A percentile compares a stretch with the other conserved stretches of the same genome.
Conservation (phyloP, 495 filamentous ascomycete genomes). For the Talaromyces stipitatus region DNA sequence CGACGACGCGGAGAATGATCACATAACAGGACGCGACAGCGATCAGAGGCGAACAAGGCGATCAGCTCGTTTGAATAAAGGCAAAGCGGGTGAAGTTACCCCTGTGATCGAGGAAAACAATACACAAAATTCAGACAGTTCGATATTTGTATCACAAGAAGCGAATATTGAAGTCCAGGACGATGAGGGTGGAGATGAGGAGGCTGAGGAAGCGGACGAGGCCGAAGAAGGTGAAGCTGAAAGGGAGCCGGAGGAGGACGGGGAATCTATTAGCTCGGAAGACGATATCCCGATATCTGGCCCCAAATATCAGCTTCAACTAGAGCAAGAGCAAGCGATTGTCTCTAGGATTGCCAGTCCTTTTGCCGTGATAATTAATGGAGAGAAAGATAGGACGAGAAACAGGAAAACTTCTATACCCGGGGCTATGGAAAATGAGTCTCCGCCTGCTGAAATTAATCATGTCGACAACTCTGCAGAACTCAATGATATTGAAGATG, state of each 20-base stretch:
- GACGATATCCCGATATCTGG: neutral
- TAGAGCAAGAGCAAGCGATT: neutral
- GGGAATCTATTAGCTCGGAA: neutral
- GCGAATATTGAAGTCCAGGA: slow-evolving; percentile 8
- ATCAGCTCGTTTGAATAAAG: neutral
- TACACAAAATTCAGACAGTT: neutral
- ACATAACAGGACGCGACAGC: neutral
- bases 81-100: neutral
- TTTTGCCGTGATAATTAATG: neutral
- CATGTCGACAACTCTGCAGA: neutral
- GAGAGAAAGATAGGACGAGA: neutral
- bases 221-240: slow-evolving; percentile 1
- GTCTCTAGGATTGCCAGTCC: neutral
- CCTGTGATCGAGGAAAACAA: neutral
- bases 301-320: neutral
- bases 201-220: neutral
- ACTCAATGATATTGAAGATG: neutral
- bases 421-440: neutral
- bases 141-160: neutral
- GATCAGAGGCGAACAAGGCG: neutral
- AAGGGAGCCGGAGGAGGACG: slow-evolving; percentile 7
- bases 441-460: neutral
- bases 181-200: neutral
- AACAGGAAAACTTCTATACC: neutral
- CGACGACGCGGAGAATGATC: neutral